A percentile compares a stretch with the other conserved stretches of the same genome.
Evolutionary conservation across 1,139 yeast species (phyloP).

Genomic region (Kurtzmaniella quercitrusa): DNA sequence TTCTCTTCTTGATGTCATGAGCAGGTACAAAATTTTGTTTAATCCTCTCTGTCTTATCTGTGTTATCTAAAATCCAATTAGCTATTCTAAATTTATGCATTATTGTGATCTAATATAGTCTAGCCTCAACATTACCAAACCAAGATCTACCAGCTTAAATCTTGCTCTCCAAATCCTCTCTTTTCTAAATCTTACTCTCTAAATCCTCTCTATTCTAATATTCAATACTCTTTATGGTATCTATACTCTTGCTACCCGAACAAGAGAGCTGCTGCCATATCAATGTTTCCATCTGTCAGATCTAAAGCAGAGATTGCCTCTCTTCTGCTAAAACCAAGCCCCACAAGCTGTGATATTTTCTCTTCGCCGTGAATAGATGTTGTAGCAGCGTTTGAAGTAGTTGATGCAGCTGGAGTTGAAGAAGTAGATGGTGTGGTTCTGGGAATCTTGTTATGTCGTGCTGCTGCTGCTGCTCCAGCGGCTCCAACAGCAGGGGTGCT

Average conservation of each 20-base stretch:
- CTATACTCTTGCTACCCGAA: constrained; percentile 32
- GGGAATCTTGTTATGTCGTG: constrained; percentile 13
- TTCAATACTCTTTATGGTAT: background rate
- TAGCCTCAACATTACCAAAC: no score
- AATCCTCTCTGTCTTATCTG: no score
- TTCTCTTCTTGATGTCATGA: no score
- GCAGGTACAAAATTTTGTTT: no score
- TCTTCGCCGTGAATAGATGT: constrained; percentile 30
- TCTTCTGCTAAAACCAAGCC: constrained; percentile 64
- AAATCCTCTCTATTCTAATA: background rate
- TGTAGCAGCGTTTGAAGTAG: background rate
- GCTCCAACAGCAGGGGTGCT: constrained; percentile 12
- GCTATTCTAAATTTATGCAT: no score
- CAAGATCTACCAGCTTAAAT: no score
- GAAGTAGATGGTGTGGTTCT: constrained; percentile 8
- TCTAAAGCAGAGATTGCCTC: constrained; percentile 66
- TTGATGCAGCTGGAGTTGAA: constrained; percentile 5
- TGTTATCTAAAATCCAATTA: no score
- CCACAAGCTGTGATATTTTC: constrained; percentile 51
- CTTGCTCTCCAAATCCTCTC: no score
- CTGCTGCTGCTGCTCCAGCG: constrained; percentile 25
- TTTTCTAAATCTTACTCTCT: no score
- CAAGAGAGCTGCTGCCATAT: constrained; percentile 76
- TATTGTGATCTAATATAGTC: no score
- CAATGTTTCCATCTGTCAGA: constrained; percentile 71